Conservation (phyloP, 768 basidiomycete species). For the Macrolepiota dolichaula region DNA sequence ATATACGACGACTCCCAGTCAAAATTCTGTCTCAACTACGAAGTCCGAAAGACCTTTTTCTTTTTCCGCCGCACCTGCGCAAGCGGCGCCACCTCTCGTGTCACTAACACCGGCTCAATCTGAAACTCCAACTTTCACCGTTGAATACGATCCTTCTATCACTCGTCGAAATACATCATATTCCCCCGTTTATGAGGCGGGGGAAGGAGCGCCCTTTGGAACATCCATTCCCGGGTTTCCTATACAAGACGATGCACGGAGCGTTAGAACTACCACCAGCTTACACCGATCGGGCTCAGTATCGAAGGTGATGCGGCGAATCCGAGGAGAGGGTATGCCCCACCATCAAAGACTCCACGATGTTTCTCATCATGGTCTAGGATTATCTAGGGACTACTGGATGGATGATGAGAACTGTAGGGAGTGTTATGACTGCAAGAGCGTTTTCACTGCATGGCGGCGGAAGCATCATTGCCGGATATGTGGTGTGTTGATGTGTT, state of each 20-base stretch:
- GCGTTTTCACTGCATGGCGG: conserved; percentile 90
- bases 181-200: conserved; percentile 51
- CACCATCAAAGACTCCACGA: not conserved
- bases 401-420: conserved; percentile 97
- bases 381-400: conserved; percentile 95
- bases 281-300: conserved; percentile 78
- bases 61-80: conserved; percentile 47
- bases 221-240: conserved; percentile 90
- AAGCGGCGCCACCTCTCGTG: conserved; percentile 76
- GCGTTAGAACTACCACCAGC: conserved; percentile 72
- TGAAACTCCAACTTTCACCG: conserved; percentile 66
- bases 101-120: conserved; percentile 85
- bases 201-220: conserved; percentile 57
- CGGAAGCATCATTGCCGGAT: conserved; percentile 98
- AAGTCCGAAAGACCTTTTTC: conserved; percentile 60
- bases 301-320: conserved; percentile 85
- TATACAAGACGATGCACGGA: conserved; percentile 86
- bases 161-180: conserved; percentile 47
- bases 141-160: conserved; percentile 60
- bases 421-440: conserved; percentile 95
- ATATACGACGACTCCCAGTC: conserved; percentile 38
- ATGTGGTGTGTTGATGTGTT: conserved; percentile 58
- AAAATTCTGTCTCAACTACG: conserved; percentile 44
- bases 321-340: conserved; percentile 80
- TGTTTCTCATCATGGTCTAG: conserved; percentile 32